Conservation (phyloP, 2,329 filamentous ascomycete species). For the Eutypella sp. region DNA sequence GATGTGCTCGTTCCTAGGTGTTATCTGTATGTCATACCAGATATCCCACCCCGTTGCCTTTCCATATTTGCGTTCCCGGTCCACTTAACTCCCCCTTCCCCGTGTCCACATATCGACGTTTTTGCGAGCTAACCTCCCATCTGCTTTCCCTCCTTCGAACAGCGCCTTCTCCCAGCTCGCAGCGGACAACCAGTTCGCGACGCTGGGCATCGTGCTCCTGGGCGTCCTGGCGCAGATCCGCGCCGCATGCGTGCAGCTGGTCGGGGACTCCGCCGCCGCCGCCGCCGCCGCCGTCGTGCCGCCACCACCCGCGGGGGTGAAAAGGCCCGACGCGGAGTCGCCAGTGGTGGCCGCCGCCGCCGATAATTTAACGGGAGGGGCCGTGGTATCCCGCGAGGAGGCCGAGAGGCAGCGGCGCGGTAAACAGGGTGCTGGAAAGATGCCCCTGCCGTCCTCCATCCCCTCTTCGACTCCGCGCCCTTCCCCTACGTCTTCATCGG, state of each 20-base stretch:
- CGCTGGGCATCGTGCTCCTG: slow-evolving; percentile 65
- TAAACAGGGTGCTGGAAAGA: slow-evolving; percentile 3
- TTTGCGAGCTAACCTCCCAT: neutral
- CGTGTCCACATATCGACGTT: neutral
- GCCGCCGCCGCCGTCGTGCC: neutral
- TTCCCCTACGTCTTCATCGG: too few relatives aligned
- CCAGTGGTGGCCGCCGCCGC: neutral
- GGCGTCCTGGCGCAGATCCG: slow-evolving; percentile 57
- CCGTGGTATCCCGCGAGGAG: slow-evolving; percentile 21
- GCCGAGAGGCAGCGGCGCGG: slow-evolving; percentile 17
- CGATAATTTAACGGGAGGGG: slow-evolving; percentile 5
- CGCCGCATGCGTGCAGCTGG: slow-evolving; percentile 34
- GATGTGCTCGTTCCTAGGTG: slow-evolving; percentile 35
- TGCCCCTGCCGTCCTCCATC: too few relatives aligned
- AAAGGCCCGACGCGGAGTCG: neutral
- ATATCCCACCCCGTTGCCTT: slow-evolving; percentile 1
- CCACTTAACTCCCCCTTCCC: too few relatives aligned
- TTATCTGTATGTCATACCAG: slow-evolving; percentile 36
- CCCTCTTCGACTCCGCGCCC: too few relatives aligned
- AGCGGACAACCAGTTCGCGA: slow-evolving; percentile 67
- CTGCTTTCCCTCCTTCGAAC: too few relatives aligned
- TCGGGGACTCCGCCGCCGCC: slow-evolving; percentile 11
- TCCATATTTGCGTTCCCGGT: too few relatives aligned
- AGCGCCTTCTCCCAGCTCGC: slow-evolving; percentile 65
- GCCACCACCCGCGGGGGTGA: neutral